Evolutionary conservation across 2,329 filamentous ascomycete species (phyloP), one percentile per base, ranked within the genome.

Genomic region (Cordyceps pruinosa): DNA sequence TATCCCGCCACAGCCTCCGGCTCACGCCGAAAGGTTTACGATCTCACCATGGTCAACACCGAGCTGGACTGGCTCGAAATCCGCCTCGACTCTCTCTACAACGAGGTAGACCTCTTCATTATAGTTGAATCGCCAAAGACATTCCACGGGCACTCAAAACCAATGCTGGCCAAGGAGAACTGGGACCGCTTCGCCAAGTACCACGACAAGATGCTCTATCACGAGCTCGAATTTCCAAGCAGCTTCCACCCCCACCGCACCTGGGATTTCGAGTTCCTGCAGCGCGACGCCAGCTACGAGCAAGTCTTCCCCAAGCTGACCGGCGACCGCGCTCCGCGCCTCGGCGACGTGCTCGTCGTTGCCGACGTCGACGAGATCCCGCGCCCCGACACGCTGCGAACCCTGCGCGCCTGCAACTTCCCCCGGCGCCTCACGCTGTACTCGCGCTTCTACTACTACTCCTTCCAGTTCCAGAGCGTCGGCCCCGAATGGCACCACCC

Each of bases 61-160:
- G 84, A 87, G 68, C 73, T 87, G 13, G 84, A 87, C 69, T 84
- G 81, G 76, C 75, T 87, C 41, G 84, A 87, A 66, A 80, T 88
- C 50, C 80, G 83, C 9, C 72, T 87, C 4, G 75, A 82, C 63
- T 80, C 80, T 3, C 75, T 84, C 19, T 78, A 79, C 57, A 68
- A 78, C 39, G 70, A 78, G 41, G 82, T 87, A 58, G 84, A 87
- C 69, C 85, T 85, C 69, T 87, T 85, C 64, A 74, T 87, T 64
- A 75, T 87, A 28, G 76, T 86, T 52, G 84, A 87, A 69, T 77
- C 79, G 0, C 67, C 71, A n/a, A 76, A 71, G 50, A 85, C 82
- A 1, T 86, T 86, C 62, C 84, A 82, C 15, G 78, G 78, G 37
- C 70, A 70, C 1, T 68, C 74, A 9, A 87, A 87, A 68, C 75